Evolutionary conservation across 345 rosid genomes (phyloP).

Genomic region (Pelargonium nanum): DNA sequence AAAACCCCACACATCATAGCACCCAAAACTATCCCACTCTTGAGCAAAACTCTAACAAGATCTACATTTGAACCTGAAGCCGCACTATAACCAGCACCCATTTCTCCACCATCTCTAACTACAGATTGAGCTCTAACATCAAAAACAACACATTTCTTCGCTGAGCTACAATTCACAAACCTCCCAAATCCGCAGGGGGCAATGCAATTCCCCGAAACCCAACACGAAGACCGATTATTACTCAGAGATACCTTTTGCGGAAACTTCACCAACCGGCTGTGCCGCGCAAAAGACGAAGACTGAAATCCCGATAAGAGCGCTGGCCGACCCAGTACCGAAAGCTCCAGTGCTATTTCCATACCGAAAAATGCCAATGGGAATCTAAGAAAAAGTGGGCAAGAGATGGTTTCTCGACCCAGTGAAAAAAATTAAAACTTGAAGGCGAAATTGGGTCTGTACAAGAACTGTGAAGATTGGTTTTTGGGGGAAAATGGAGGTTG

Average conservation of each 20-base stretch:
- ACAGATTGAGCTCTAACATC: constrained; percentile 12
- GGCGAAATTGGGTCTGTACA: too few species aligned
- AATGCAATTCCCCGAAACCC: constrained; percentile 14
- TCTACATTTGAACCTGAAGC: constrained; percentile 22
- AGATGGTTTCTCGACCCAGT: neutral
- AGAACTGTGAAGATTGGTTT: too few species aligned
- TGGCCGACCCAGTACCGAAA: neutral
- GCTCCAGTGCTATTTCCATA: neutral
- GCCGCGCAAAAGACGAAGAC: neutral
- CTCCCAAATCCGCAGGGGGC: constrained; percentile 11
- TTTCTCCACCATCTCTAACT: constrained; percentile 17
- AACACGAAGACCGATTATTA: constrained; percentile 18
- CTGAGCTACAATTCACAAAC: constrained; percentile 12
- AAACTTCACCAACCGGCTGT: neutral
- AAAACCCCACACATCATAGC: constrained; percentile 53
- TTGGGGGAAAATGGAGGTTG: neutral
- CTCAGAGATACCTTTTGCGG: constrained; percentile 10
- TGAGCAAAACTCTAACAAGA: constrained; percentile 30
- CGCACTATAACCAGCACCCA: constrained; percentile 10
- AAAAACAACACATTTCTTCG: constrained; percentile 10
- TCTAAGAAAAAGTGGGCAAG: neutral
- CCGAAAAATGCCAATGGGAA: neutral
- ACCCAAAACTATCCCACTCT: constrained; percentile 44
- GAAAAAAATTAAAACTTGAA: too few species aligned
- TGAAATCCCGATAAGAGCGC: neutral